These are phyloP conservation scores for Fusarium redolens DNA, from an alignment of 2,329 filamentous ascomycete genomes.

Conservation along the genomic window DNA sequence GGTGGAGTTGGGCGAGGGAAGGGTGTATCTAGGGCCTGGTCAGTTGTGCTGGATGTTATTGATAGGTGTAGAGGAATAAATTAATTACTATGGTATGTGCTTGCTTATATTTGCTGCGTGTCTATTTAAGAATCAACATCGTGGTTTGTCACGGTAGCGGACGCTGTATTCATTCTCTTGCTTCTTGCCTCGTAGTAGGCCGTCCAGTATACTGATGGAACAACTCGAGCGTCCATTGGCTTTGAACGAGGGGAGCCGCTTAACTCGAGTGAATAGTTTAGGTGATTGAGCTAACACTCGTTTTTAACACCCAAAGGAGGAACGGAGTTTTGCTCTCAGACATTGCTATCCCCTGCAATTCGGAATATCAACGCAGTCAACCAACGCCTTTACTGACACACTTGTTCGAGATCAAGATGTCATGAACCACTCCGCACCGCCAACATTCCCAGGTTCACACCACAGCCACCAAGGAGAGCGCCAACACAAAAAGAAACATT, in stretches of 20 bases:
- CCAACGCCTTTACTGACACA: neutral
- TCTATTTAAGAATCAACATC: neutral
- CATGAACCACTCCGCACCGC: neutral
- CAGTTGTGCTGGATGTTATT: neutral
- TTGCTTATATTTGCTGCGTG: too few species aligned
- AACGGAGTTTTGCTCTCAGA: neutral
- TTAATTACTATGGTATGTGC: neutral
- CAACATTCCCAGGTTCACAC: too few species aligned
- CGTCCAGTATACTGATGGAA: neutral
- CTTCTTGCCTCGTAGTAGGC: neutral
- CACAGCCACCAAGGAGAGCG: too few species aligned
- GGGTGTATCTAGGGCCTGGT: neutral
- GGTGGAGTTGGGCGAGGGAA: neutral
- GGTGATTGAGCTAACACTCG: neutral
- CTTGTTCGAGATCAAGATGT: neutral
- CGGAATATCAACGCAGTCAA: neutral
- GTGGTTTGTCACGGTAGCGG: too few species aligned
- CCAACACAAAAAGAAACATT: neutral
- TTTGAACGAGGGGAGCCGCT: too few species aligned
- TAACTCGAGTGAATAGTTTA: neutral
- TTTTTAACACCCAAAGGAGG: neutral
- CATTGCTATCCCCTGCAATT: too few species aligned
- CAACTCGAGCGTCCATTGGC: neutral
- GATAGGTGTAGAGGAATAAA: neutral
- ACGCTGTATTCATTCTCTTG: neutral